phyloP scores from a whole-genome alignment of 345 rosid genomes.

The Eucalyptus pauciflora region DNA sequence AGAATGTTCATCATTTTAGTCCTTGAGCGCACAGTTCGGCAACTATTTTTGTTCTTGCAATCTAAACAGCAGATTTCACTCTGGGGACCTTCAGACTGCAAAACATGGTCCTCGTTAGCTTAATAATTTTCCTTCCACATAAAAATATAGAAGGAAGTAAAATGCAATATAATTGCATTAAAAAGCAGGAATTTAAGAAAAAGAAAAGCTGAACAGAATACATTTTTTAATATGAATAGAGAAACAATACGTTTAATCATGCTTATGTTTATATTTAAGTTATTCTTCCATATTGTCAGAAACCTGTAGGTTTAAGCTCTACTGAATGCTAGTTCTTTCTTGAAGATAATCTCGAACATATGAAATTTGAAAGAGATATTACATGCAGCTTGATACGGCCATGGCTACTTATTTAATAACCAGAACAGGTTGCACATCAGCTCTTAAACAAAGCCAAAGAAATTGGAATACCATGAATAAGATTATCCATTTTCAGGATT shows the following conservation, averaged over 20 bases:
- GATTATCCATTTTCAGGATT: not conserved
- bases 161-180: not conserved
- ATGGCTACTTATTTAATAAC: not conserved
- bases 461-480: not conserved
- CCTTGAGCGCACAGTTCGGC: constrained; percentile 57
- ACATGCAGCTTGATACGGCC: not conserved
- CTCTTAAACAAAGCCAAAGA: not conserved
- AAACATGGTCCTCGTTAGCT: not conserved
- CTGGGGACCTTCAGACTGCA: not conserved
- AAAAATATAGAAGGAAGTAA: not conserved
- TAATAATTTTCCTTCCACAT: not conserved
- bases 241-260: not conserved
- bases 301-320: not conserved
- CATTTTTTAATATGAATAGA: not conserved
- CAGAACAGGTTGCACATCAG: not conserved
- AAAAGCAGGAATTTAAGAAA: not conserved
- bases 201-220: not conserved
- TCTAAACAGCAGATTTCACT: not conserved
- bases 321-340: not conserved
- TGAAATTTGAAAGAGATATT: not conserved
- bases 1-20: constrained; percentile 67
- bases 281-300: not conserved
- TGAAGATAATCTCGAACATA: not conserved
- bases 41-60: constrained; percentile 14
- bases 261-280: not conserved